Base-by-base conservation (phyloP, 1,139 yeast species). In the Pichia sp. region DNA sequence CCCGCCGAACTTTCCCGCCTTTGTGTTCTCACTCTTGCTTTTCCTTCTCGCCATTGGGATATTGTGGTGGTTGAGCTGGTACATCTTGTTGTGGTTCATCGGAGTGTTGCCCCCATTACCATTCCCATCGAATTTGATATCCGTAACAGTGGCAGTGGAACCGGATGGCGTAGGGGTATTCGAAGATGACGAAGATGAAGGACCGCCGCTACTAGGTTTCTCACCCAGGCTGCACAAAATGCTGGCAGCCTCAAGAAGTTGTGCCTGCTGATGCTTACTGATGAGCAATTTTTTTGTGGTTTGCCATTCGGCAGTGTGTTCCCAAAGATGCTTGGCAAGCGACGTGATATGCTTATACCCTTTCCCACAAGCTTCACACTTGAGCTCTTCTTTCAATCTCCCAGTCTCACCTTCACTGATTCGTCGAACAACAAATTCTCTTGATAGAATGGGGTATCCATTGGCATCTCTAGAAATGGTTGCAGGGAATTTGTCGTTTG, bases 281-380 rank as follows among this genome's bases (percentile, higher is more conserved):
- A 88, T 87, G 44, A 85, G 71, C 48, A 88, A 73, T 64, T 85
- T 86, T 59, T 87, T 85, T 2, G 96, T 88, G 62, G 85, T 85
- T 63, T 83, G 86, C 96, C 96, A 88, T 66, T 88, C 96, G 0
- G 96, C 95, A 0, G 96, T 88, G 66, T 88, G 96, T 76, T 82
- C 87, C 87, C 96, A 91, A 64, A 74, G 74, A 70, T 78, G 90
- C 76, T 79, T 88, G 59, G 77, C 95, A 55, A 87, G 74, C 21
- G 93, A 85, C 1, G 91, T 83, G 9, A 87, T 85, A 69, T 87
- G 96, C 66, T 87, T 88, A 66, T 87, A 87, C 13, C 95, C 95
- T 66, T 88, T 87, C 10, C 96, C 96, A 64, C 96, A 87, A 3
- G 95, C 89, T 67, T 87, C 95, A 70, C 96, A 87, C 62, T 85